Evolutionary conservation across 768 basidiomycete species (phyloP), one percentile per base, ranked within the genome.

Genomic region (Trametes gibbosa): DNA sequence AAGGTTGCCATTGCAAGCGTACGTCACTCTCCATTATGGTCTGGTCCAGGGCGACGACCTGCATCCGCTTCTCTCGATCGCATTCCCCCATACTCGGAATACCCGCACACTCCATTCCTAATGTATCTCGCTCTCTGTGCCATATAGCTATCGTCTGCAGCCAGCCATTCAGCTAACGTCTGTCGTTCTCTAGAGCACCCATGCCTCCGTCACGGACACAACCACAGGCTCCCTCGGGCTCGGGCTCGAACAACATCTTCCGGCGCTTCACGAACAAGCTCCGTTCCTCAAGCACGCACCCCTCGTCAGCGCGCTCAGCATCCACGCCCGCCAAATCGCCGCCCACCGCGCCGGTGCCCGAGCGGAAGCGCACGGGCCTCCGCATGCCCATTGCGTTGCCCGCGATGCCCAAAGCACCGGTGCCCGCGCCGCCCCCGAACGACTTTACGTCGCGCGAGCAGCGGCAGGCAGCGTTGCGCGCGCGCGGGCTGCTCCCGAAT

Each of bases 391-490:
- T n/a, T n/a, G n/a, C n/a, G n/a, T n/a, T n/a, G n/a, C n/a, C n/a
- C n/a, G n/a, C n/a, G n/a, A n/a, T n/a, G n/a, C 62, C 65, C 39
- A 54, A 57, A 27, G 61, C 47, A 2, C 61, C 61, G 37, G 54
- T 49, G n/a, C 62, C 61, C 12, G 48, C 47, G 21, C 32, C 64
- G 14, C 50, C 56, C 10, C 50, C 54, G 17, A 59, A 55, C 59
- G 58, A 59, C 51, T 63, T 63, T 43, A 61, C 62, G 40, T 65
- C 65, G 8, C 24, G 48, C n/a, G 59, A 63, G 59, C 58, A 63
- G 19, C 65, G 65, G 10, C 61, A 52, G 6, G 65, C 65, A 9
- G 65, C 65, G 9, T 50, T 65, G 24, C 57, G 56, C 37, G 65
- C 65, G 5, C 56, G 56, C 16, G 65, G 65, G 12, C 65, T 65